Conservation (phyloP, 441 rosid species). For the Omphalea diandra region DNA sequence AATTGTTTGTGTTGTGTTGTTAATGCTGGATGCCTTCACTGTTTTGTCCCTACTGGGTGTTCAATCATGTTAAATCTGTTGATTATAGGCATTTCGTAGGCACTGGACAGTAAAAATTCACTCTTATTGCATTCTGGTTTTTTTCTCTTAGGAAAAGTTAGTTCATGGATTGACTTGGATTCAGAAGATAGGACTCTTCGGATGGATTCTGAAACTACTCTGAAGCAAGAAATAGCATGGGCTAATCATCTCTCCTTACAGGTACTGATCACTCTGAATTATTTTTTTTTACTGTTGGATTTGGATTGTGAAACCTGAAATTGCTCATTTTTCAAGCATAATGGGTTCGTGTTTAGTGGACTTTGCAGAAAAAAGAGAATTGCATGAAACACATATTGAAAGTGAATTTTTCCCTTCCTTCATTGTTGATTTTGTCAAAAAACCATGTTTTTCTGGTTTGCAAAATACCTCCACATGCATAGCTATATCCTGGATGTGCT, state of each 20-base stretch:
- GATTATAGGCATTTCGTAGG: not conserved
- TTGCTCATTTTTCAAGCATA: no score
- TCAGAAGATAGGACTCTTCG: constrained; percentile 76
- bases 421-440: no score
- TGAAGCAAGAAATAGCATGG: constrained; percentile 98
- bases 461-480: no score
- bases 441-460: no score
- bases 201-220: constrained; percentile 82
- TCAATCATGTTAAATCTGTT: not conserved
- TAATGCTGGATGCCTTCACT: not conserved
- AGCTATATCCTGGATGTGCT: no score
- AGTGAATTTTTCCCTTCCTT: no score
- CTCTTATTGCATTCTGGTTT: constrained; percentile 6
- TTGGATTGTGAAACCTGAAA: no score
- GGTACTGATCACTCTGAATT: constrained; percentile 38
- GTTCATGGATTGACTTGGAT: constrained; percentile 96
- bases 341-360: no score
- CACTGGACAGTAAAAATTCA: no score
- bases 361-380: no score
- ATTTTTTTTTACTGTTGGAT: no score
- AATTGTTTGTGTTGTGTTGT: constrained; percentile 10
- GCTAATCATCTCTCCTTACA: constrained; percentile 93
- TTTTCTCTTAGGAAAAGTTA: constrained; percentile 62
- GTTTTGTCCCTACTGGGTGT: not conserved
- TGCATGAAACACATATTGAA: no score